These are phyloP conservation scores for Neurospora sp. DNA, from an alignment of 495 filamentous ascomycete genomes.

Conservation along the genomic window DNA sequence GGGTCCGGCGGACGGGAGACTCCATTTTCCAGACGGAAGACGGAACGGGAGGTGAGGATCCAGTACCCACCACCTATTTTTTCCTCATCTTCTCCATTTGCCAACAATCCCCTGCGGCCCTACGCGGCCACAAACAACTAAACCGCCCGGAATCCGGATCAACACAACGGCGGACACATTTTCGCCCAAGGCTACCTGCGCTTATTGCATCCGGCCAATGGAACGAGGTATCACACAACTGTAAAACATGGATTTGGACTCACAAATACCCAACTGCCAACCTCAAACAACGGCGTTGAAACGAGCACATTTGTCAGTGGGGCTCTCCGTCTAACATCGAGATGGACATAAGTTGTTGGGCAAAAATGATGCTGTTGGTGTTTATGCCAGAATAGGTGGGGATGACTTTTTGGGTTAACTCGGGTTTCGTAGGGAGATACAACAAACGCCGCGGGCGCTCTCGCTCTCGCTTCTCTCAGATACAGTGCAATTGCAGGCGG, in stretches of 20 bases:
- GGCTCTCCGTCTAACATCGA: conserved; percentile 55
- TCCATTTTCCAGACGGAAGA: background rate
- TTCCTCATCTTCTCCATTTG: background rate
- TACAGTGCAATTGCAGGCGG: background rate
- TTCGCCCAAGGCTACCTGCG: background rate
- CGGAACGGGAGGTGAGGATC: background rate
- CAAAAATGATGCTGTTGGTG: background rate
- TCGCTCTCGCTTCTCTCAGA: background rate
- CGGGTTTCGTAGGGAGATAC: background rate
- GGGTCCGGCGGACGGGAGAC: background rate
- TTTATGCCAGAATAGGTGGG: background rate
- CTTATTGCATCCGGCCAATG: background rate
- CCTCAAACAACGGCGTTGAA: background rate
- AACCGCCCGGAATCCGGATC: background rate
- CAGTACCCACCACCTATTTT: background rate
- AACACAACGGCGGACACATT: background rate
- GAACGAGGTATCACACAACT: background rate
- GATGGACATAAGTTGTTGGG: conserved; percentile 69
- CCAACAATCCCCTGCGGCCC: background rate
- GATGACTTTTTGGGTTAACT: background rate
- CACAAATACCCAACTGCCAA: background rate
- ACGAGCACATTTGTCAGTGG: background rate
- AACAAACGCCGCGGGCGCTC: background rate
- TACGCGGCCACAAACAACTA: background rate
- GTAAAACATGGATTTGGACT: background rate